Conservation (phyloP, 2,329 filamentous ascomycete genomes). For the Diaporthe capsici region DNA sequence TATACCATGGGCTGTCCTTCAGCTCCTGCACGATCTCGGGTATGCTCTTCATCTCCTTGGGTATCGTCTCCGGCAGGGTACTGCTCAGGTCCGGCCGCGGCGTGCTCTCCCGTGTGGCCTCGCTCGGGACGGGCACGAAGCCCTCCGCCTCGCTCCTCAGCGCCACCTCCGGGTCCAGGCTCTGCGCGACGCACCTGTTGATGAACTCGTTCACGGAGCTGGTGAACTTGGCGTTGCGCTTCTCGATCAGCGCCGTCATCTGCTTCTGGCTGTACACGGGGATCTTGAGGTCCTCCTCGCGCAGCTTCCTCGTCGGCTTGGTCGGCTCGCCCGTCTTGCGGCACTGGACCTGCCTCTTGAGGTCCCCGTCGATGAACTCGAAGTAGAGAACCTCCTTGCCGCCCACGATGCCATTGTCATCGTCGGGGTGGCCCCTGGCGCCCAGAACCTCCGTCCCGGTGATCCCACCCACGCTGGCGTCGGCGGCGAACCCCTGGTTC, state of each 20-base stretch:
- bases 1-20: constrained; percentile 88
- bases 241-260: constrained; percentile 90
- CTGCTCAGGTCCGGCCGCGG: constrained; percentile 53
- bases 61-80: constrained; percentile 78
- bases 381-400: constrained; percentile 84
- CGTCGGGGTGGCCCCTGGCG: constrained; percentile 43
- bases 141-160: constrained; percentile 71
- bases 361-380: constrained; percentile 91
- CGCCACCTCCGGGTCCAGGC: constrained; percentile 75
- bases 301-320: constrained; percentile 76
- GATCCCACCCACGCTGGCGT: constrained; percentile 70
- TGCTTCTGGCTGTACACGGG: constrained; percentile 94
- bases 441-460: constrained; percentile 63
- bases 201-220: constrained; percentile 84
- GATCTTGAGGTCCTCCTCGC: constrained; percentile 88
- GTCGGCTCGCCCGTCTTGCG: constrained; percentile 81
- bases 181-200: constrained; percentile 76
- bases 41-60: constrained; percentile 83
- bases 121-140: constrained; percentile 74
- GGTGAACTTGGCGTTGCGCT: constrained; percentile 86
- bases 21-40: constrained; percentile 89
- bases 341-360: constrained; percentile 83
- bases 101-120: constrained; percentile 55
- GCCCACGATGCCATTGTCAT: constrained; percentile 50
- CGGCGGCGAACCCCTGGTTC: constrained; percentile 64